Evolutionary conservation across 257 asterid genomes (phyloP).

Genomic region (Solanum gracilifrons): DNA sequence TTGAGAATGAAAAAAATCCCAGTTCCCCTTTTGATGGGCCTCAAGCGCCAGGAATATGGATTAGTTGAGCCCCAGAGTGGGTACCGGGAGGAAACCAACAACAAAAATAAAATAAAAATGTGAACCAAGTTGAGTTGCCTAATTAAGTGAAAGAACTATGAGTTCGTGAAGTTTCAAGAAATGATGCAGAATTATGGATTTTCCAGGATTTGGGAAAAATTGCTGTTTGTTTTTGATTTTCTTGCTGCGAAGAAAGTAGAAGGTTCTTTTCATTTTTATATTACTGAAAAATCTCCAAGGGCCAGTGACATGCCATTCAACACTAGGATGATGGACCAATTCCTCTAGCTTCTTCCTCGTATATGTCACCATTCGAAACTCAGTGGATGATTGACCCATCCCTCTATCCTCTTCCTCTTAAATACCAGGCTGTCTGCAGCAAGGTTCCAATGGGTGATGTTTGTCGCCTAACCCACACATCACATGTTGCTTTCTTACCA

Average conservation of each 20-base stretch:
- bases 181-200: neutral
- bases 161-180: neutral
- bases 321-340: neutral
- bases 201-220: neutral
- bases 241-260: neutral
- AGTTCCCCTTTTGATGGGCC: neutral
- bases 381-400: neutral
- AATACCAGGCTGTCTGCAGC: neutral
- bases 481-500: neutral
- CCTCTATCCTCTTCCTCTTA: neutral
- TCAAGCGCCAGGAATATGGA: neutral
- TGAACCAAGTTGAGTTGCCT: neutral
- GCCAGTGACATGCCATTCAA: neutral
- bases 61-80: neutral
- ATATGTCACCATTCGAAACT: neutral
- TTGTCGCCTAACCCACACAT: neutral
- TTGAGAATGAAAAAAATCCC: neutral
- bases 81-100: neutral
- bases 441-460: neutral
- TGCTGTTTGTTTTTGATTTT: neutral
- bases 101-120: neutral
- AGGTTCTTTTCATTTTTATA: neutral
- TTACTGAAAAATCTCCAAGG: neutral
- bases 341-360: neutral
- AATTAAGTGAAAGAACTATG: neutral